These are phyloP conservation scores for Antrodiella citrinella DNA, from an alignment of 768 basidiomycete genomes.

Conservation along the genomic window DNA sequence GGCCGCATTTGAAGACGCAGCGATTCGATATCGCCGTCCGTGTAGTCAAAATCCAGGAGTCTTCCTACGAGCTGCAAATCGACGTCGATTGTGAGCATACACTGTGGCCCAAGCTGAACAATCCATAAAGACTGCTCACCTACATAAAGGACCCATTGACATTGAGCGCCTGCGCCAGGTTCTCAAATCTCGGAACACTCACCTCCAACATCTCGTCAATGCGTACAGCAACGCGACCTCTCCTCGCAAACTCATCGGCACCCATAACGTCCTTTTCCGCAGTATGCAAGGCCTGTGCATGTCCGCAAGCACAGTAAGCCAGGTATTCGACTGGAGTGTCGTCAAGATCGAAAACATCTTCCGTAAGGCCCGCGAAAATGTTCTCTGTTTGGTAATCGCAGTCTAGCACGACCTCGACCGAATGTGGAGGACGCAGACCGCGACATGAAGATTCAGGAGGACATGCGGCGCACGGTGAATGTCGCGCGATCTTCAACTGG, in stretches of 20 bases:
- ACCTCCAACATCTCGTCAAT: conserved; percentile 82
- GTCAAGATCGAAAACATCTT: conserved; percentile 61
- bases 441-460: conserved; percentile 35
- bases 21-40: conserved; percentile 60
- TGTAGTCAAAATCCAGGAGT: conserved; percentile 74
- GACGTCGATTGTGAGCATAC: no score
- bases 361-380: conserved; percentile 45
- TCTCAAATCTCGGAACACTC: conserved; percentile 15
- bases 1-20: conserved; percentile 64
- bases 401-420: conserved; percentile 52
- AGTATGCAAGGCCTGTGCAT: conserved; percentile 57
- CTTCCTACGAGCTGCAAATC: conserved; percentile 56
- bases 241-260: conserved; percentile 58
- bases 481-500: conserved; percentile 76
- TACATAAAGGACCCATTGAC: conserved; percentile 1
- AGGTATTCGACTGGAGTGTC: conserved; percentile 52
- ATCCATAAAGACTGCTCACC: conserved; percentile 3
- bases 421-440: conserved; percentile 61
- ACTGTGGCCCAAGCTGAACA: no score
- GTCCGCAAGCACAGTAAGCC: conserved; percentile 61
- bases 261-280: conserved; percentile 51
- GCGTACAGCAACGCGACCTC: conserved; percentile 66
- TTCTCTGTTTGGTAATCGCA: conserved; percentile 34
- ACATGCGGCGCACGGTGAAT: conserved; percentile 64
- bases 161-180: not conserved